Percentiles rank a stretch among this genome's conserved stretches.
These are phyloP conservation scores for Zoysia japonica DNA, from an alignment of 176 grass and related monocot species.

Conservation along the genomic window DNA sequence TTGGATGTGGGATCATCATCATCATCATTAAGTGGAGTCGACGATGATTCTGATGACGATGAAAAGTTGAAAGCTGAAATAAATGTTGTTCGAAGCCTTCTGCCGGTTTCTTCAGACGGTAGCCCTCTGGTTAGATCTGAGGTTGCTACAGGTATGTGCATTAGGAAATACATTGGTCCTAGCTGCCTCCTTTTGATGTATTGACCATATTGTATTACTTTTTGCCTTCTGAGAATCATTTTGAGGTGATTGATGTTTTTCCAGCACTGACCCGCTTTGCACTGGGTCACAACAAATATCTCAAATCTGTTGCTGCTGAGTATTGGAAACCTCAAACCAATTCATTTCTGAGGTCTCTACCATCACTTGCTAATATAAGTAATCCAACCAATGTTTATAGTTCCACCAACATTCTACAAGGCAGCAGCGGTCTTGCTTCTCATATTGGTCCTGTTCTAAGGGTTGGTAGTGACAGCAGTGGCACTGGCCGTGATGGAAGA, in stretches of 20 bases:
- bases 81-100: conserved; percentile 79
- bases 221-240: conserved; percentile 29
- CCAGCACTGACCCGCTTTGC: conserved; percentile 91
- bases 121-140: conserved; percentile 95
- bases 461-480: conserved; percentile 75
- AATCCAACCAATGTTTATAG: conserved; percentile 56
- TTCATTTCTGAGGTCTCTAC: conserved; percentile 70
- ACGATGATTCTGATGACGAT: conserved; percentile 86
- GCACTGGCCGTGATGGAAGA: conserved; percentile 64
- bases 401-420: conserved; percentile 53
- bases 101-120: conserved; percentile 75
- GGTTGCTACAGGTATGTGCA: conserved; percentile 76
- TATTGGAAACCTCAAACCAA: conserved; percentile 85
- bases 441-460: conserved; percentile 82
- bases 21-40: conserved; percentile 50
- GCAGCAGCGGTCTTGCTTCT: conserved; percentile 52
- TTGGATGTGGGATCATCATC: conserved; percentile 64
- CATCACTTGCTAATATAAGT: conserved; percentile 83
- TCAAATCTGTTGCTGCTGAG: conserved; percentile 84
- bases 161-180: conserved; percentile 9
- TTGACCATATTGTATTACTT: conserved; percentile 6
- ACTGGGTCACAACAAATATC: conserved; percentile 79
- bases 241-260: conserved; percentile 48
- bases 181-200: conserved; percentile 12
- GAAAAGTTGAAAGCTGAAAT: conserved; percentile 83